These are phyloP conservation scores for Hyaloperonospora arabidopsidis DNA, from an alignment of 352 stramenopile species.

Conservation along the genomic window DNA sequence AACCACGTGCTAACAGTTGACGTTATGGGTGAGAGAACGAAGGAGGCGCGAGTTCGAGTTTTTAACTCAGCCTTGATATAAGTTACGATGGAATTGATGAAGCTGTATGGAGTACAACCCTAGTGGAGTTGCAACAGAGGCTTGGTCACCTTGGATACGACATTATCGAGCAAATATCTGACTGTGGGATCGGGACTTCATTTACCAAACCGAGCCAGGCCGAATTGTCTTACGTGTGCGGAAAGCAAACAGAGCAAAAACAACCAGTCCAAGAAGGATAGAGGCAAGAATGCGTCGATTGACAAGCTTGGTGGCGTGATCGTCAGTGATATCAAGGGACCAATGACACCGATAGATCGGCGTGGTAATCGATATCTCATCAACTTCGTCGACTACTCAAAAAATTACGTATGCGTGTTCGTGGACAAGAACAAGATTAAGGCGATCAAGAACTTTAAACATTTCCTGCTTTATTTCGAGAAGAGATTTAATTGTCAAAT, in stretches of 20 bases:
- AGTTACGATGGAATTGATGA: no score
- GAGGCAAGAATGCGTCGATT: slow-evolving; percentile 8
- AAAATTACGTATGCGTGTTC: slow-evolving; percentile 12
- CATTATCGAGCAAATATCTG: not conserved
- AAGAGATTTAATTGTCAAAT: no score
- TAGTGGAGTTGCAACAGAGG: slow-evolving; percentile 5
- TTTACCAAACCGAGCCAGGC: not conserved
- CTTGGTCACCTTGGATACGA: slow-evolving; percentile 7
- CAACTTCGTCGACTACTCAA: slow-evolving; percentile 9
- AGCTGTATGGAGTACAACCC: not conserved
- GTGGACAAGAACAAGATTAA: not conserved
- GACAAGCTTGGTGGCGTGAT: slow-evolving; percentile 16
- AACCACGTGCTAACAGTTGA: no score
- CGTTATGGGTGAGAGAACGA: no score
- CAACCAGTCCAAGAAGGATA: slow-evolving; percentile 4
- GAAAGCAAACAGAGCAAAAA: slow-evolving; percentile 15
- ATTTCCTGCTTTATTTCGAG: no score
- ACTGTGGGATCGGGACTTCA: slow-evolving; percentile 1
- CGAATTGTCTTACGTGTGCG: slow-evolving; percentile 12
- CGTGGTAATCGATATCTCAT: slow-evolving; percentile 7
- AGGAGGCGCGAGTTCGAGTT: no score
- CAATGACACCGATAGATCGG: slow-evolving; percentile 6
- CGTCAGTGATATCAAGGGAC: slow-evolving; percentile 2
- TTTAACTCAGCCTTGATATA: no score
- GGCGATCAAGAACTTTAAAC: no score